Conservation (phyloP, 306 rosid genomes). For the Ziziphus jujuba region DNA sequence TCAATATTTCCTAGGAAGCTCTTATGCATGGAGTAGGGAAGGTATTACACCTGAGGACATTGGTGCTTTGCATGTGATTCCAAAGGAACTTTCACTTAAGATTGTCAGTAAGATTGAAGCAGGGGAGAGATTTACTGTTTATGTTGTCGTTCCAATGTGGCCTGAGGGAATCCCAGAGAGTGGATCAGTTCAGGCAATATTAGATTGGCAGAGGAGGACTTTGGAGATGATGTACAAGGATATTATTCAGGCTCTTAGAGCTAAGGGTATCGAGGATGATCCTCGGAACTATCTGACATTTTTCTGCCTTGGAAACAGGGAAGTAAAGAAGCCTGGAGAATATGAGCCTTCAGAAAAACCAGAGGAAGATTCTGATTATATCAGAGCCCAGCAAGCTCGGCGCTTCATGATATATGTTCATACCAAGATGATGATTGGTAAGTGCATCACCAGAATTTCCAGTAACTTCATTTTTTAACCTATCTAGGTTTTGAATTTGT, state of each 20-base stretch:
- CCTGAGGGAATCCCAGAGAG: slow-evolving; percentile 52
- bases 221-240: slow-evolving; percentile 53
- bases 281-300: slow-evolving; percentile 50
- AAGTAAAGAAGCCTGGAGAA: slow-evolving; percentile 45
- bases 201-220: slow-evolving; percentile 58
- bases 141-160: slow-evolving; percentile 51
- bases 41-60: slow-evolving; percentile 41
- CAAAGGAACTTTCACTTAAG: slow-evolving; percentile 52
- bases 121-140: slow-evolving; percentile 49
- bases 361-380: slow-evolving; percentile 33
- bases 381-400: slow-evolving; percentile 40
- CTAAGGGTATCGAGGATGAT: slow-evolving; percentile 37
- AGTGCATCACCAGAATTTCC: neutral
- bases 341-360: slow-evolving; percentile 44
- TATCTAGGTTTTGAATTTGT: neutral
- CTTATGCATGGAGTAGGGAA: slow-evolving; percentile 40
- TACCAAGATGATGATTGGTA: slow-evolving; percentile 59
- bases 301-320: slow-evolving; percentile 51
- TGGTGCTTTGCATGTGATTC: slow-evolving; percentile 46
- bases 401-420: slow-evolving; percentile 57
- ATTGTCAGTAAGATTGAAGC: slow-evolving; percentile 43
- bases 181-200: slow-evolving; percentile 50
- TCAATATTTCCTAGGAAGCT: slow-evolving; percentile 58
- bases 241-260: slow-evolving; percentile 26
- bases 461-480: neutral